Evolutionary conservation across 768 basidiomycete genomes (phyloP).

Genomic region (Leccinum imitatum): DNA sequence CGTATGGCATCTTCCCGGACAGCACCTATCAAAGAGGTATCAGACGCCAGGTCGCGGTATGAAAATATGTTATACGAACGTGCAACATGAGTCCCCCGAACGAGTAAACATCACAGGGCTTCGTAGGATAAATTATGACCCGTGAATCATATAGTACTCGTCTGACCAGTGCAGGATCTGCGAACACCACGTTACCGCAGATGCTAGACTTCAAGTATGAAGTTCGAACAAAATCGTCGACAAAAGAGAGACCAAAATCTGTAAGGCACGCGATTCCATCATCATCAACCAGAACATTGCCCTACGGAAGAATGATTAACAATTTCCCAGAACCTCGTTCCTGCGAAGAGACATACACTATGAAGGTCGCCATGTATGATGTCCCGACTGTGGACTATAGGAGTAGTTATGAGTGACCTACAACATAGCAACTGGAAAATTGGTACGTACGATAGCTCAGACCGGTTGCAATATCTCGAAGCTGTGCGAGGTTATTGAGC

Average conservation of each 20-base stretch:
- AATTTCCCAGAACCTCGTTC: background rate
- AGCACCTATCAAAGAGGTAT: conserved; percentile 18
- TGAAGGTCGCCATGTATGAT: too few species aligned
- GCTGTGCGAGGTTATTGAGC: conserved; percentile 8
- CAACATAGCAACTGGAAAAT: background rate
- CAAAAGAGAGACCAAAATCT: conserved; percentile 45
- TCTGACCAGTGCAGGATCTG: conserved; percentile 38
- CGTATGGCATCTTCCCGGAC: conserved; percentile 22
- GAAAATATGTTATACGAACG: background rate
- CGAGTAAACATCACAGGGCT: conserved; percentile 29
- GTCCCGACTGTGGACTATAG: conserved; percentile 19
- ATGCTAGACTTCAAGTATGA: conserved; percentile 33
- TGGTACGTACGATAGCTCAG: conserved; percentile 22
- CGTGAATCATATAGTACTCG: background rate
- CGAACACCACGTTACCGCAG: conserved; percentile 44
- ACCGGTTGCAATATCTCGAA: conserved; percentile 23
- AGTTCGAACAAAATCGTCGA: conserved; percentile 28
- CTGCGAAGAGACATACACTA: too few species aligned
- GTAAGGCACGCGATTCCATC: conserved; percentile 42
- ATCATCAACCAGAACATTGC: conserved; percentile 45
- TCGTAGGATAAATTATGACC: conserved; percentile 14
- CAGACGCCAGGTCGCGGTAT: conserved; percentile 1
- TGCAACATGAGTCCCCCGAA: conserved; percentile 27
- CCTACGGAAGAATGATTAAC: conserved; percentile 13
- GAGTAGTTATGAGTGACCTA: background rate